These are phyloP conservation scores for Alternaria angustiovoidea DNA, from an alignment of 2,329 filamentous ascomycete species.

Conservation along the genomic window DNA sequence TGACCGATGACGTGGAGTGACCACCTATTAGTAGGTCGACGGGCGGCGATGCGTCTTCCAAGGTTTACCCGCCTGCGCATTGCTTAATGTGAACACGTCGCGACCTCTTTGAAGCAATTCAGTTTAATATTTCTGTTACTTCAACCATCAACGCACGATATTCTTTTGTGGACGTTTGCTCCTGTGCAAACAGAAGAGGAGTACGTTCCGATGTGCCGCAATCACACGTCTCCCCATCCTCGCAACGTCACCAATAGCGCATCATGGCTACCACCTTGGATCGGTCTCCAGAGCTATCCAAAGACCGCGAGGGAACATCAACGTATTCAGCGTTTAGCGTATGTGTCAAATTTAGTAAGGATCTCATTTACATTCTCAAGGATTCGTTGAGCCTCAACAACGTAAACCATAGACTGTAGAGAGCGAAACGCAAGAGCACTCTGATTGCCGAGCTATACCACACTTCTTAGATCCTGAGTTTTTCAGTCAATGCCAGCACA, in stretches of 20 bases:
- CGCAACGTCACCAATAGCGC: not conserved
- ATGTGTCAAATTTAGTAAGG: not conserved
- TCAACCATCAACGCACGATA: not conserved
- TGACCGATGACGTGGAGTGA: not conserved
- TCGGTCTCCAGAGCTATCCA: not conserved
- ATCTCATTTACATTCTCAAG: not conserved
- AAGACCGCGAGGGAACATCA: not conserved
- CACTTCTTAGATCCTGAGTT: not conserved
- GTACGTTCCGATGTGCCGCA: not conserved
- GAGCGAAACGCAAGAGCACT: not conserved
- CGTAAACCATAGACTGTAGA: not conserved
- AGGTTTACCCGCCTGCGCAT: not conserved
- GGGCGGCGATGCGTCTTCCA: not conserved
- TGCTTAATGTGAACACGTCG: not conserved
- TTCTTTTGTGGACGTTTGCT: not conserved
- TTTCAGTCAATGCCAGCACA: not conserved
- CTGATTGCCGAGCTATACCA: not conserved
- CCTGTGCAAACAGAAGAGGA: not conserved
- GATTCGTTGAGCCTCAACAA: not conserved
- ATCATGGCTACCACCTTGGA: not conserved
- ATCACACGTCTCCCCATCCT: not conserved
- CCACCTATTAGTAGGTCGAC: no score
- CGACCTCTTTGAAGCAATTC: not conserved
- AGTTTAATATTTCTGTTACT: not conserved
- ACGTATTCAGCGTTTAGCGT: not conserved